phyloP scores from a whole-genome alignment of 1,284 basidiomycete genomes.

The Cutaneotrichosporon mucoides region DNA sequence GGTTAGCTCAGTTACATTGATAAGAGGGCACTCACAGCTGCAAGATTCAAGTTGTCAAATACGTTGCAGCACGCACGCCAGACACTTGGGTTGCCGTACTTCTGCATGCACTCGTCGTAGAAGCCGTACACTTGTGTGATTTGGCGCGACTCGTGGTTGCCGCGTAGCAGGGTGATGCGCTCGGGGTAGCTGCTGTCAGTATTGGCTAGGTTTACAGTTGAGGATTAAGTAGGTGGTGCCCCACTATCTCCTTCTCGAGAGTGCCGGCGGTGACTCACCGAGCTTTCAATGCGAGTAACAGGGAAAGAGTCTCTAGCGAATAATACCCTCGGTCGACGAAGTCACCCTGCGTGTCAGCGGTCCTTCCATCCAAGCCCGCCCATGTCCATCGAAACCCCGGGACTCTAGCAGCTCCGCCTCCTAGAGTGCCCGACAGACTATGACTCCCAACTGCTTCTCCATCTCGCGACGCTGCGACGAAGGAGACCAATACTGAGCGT shows the following conservation, averaged over 20 bases:
- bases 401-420: no score
- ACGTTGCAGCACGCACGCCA: slow-evolving; percentile 96
- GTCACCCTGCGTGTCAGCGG: slow-evolving; percentile 64
- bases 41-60: slow-evolving; percentile 90
- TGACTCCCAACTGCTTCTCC: no score
- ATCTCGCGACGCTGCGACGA: no score
- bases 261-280: slow-evolving; percentile 54
- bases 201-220: not conserved
- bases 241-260: no score
- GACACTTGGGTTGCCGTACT: slow-evolving; percentile 87
- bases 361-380: no score
- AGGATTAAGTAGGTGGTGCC: no score
- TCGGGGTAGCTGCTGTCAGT: slow-evolving; percentile 67
- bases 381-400: no score
- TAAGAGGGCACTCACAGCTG: slow-evolving; percentile 62
- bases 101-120: slow-evolving; percentile 96
- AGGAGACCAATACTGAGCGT: no score
- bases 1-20: not conserved
- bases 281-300: slow-evolving; percentile 85
- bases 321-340: slow-evolving; percentile 98
- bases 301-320: slow-evolving; percentile 89
- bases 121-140: slow-evolving; percentile 99
- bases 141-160: slow-evolving; percentile 93
- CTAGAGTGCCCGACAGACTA: no score
- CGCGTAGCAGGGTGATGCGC: slow-evolving; percentile 80